These are phyloP conservation scores for Volutella citrinella DNA, from an alignment of 2,329 filamentous ascomycete genomes.

Conservation along the genomic window DNA sequence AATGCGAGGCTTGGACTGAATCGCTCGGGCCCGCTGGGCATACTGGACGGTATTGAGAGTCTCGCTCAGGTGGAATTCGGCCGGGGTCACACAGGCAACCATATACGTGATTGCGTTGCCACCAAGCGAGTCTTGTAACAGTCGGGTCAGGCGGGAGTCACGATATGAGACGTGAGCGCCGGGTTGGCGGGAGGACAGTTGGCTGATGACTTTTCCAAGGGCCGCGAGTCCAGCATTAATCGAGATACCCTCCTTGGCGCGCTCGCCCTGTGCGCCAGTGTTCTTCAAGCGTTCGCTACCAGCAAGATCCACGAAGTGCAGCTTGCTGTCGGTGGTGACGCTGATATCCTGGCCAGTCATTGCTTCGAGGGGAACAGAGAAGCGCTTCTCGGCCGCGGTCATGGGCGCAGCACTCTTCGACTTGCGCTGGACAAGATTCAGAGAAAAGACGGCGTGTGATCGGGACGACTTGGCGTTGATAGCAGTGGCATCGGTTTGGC, in stretches of 20 bases:
- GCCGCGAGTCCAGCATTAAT: slow-evolving; percentile 96
- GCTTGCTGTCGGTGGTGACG: slow-evolving; percentile 92
- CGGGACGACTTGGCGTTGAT: slow-evolving; percentile 98
- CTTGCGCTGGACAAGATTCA: slow-evolving; percentile 89
- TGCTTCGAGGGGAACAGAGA: slow-evolving; percentile 81
- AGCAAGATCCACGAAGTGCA: slow-evolving; percentile 97
- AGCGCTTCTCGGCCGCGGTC: slow-evolving; percentile 71
- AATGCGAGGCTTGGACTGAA: slow-evolving; percentile 96
- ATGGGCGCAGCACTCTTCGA: slow-evolving; percentile 45
- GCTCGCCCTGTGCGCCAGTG: slow-evolving; percentile 89
- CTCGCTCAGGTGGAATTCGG: slow-evolving; percentile 95
- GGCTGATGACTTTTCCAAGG: slow-evolving; percentile 96
- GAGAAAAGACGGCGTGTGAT: slow-evolving; percentile 93
- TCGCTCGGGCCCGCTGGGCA: slow-evolving; percentile 90
- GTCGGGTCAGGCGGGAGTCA: slow-evolving; percentile 91
- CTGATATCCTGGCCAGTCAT: slow-evolving; percentile 63
- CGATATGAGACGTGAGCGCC: slow-evolving; percentile 95
- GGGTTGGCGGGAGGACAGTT: slow-evolving; percentile 84
- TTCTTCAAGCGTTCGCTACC: slow-evolving; percentile 97
- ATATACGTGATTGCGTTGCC: slow-evolving; percentile 99
- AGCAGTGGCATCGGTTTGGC: slow-evolving; percentile 94
- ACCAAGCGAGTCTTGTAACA: slow-evolving; percentile 93
- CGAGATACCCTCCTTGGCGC: slow-evolving; percentile 93
- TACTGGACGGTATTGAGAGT: slow-evolving; percentile 98
- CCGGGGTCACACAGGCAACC: slow-evolving; percentile 97